A percentile compares a stretch with the other conserved stretches of the same genome.
These are phyloP conservation scores for Talaromyces wortmannii DNA, from an alignment of 495 filamentous ascomycete species.

Conservation along the genomic window DNA sequence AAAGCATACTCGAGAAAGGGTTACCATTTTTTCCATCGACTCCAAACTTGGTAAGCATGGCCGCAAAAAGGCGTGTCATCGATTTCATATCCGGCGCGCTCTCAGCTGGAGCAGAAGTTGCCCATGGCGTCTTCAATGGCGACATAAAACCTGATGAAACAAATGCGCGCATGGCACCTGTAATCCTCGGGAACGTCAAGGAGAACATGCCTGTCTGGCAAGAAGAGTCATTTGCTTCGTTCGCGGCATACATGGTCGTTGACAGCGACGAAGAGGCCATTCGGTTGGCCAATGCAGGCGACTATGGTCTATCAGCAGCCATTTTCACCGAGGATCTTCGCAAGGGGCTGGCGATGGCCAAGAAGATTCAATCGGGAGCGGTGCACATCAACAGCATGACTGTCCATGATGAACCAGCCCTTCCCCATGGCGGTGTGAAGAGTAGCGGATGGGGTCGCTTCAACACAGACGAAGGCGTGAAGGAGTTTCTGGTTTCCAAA, in stretches of 20 bases:
- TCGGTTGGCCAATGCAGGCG: constrained; percentile 37
- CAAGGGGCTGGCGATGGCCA: constrained; percentile 41
- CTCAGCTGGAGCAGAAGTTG: constrained; percentile 4
- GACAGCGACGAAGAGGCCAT: constrained; percentile 40
- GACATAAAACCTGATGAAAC: constrained; percentile 15
- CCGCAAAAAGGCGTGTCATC: background rate
- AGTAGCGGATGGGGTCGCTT: constrained; percentile 72
- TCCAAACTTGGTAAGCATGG: constrained; percentile 53
- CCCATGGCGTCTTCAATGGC: background rate
- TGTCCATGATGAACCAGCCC: constrained; percentile 70
- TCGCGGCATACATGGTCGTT: constrained; percentile 44
- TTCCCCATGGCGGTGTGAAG: constrained; percentile 85
- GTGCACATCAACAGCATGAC: constrained; percentile 89
- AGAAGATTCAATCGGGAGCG: constrained; percentile 48
- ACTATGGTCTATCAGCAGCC: constrained; percentile 39
- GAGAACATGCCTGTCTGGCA: constrained; percentile 73
- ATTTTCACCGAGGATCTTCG: constrained; percentile 41
- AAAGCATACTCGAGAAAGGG: background rate
- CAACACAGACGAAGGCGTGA: constrained; percentile 44
- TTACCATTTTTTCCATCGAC: constrained; percentile 42
- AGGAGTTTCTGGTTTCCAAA: constrained; percentile 79
- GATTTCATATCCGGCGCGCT: background rate
- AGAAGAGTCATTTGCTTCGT: constrained; percentile 74
- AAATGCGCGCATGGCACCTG: constrained; percentile 14
- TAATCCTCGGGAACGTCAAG: constrained; percentile 51